Conservation (phyloP, 371 early-diverging fungal genomes). For the Rhizopus arrhizus region DNA sequence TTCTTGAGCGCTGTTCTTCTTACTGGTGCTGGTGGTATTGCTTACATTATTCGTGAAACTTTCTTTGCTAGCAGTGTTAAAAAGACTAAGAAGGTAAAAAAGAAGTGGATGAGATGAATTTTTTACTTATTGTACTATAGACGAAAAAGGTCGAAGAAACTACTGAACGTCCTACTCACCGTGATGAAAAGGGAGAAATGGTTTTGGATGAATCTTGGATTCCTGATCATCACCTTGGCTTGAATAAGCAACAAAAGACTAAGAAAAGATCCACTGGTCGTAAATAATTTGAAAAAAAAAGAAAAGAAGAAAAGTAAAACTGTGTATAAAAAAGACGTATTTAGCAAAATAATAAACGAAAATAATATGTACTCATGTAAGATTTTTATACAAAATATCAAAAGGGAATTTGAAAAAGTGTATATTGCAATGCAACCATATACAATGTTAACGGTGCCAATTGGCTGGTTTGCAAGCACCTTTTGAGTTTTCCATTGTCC, state of each 20-base stretch:
- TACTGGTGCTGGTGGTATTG: conserved; percentile 47
- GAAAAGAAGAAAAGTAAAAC: too few relatives aligned
- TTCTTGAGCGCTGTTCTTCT: conserved; percentile 44
- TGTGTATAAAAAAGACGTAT: too few relatives aligned
- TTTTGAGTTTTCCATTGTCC: too few relatives aligned
- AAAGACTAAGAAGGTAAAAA: conserved; percentile 15
- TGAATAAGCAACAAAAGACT: conserved; percentile 34
- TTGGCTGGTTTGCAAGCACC: too few relatives aligned
- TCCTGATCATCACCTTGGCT: conserved; percentile 47
- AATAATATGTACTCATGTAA: too few relatives aligned
- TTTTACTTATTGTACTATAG: conserved; percentile 8
- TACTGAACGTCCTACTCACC: conserved; percentile 42
- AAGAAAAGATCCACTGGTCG: conserved; percentile 40
- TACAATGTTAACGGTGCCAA: too few relatives aligned
- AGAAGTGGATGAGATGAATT: too few relatives aligned
- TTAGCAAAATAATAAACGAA: too few relatives aligned
- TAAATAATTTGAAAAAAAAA: not conserved
- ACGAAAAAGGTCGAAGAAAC: conserved; percentile 38
- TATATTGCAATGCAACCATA: too few relatives aligned
- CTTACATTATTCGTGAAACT: conserved; percentile 46
- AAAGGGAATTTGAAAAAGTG: too few relatives aligned
- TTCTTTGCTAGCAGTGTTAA: conserved; percentile 45
- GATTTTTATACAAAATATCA: too few relatives aligned
- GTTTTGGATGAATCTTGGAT: conserved; percentile 57
- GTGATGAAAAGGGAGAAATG: conserved; percentile 55